Evolutionary conservation across 352 stramenopile genomes (phyloP), one percentile per base, ranked within the genome.

Genomic region (Phytophthora megakarya): DNA sequence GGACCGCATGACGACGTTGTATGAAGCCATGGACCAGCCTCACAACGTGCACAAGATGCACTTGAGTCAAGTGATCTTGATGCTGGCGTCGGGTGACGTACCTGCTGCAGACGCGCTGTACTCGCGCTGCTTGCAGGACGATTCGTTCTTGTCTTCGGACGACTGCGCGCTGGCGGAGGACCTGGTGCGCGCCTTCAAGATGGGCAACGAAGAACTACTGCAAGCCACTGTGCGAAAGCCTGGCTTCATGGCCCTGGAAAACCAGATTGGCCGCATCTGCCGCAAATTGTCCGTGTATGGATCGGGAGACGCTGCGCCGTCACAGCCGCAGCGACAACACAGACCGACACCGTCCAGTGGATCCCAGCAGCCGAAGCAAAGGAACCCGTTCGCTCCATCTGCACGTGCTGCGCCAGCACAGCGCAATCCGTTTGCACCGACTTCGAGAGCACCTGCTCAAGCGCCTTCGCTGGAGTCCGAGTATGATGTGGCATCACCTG

Each of bases 131-230:
- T 70, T 94, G 21, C 86, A 94, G 61, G 84, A 90, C 30, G 86
- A 94, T 65, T 71, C 63, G 12, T 94, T 80, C 71, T 65, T 94
- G 49, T 75, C 71, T 12, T 85, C 86, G 30, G 81, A 94, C 62
- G 86, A 94, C 60, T 94, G 83, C 22, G 86, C 81, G 11, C 64
- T 92, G 2, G 79, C 75, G 0, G 86, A 94, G 53, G 86, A 94
- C 44, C 71, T 94, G 11, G 84, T 94, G 37, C 79, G 82, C 15
- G 80, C 83, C 9, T 92, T 86, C 61, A 92, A 94, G 70, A 74
- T 83, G 47, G 82, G 84, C 50, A 89, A 92, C 65, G 83, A 92
- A 48, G 81, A 89, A 19, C 52, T 90, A 9, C 54, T 94, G 48
- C 81, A 92, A 67, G 60, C 75, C 21, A 89, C 83, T 15, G 77